Conservation (phyloP, 805 yeast genomes). For the Candida parachauliodes region DNA sequence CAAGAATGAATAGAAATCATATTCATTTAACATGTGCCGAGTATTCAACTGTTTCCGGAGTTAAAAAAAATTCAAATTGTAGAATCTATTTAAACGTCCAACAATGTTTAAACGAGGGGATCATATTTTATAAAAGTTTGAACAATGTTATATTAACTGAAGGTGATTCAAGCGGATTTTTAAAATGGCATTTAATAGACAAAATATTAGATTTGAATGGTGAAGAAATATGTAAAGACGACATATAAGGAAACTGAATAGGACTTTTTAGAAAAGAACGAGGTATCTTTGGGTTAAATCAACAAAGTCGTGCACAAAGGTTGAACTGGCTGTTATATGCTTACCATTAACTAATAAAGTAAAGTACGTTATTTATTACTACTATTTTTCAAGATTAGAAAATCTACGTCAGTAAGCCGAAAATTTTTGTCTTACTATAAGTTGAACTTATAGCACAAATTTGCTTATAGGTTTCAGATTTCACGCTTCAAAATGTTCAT, state of each 20-base stretch:
- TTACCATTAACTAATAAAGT: too few species aligned
- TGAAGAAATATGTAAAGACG: slow-evolving; percentile 1
- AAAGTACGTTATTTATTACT: too few species aligned
- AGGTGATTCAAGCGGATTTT: slow-evolving; percentile 55
- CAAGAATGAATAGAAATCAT: slow-evolving; percentile 74
- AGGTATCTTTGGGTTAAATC: too few species aligned
- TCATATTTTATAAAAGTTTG: slow-evolving; percentile 56
- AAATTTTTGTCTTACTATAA: too few species aligned
- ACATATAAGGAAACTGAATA: too few species aligned
- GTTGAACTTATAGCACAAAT: too few species aligned
- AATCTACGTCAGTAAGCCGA: too few species aligned
- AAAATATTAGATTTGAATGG: slow-evolving; percentile 17
- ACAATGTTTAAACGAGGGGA: slow-evolving; percentile 39
- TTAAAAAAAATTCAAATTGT: slow-evolving; percentile 56
- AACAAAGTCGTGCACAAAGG: neutral
- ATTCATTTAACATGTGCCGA: slow-evolving; percentile 73
- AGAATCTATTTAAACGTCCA: slow-evolving; percentile 60
- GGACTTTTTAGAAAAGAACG: too few species aligned
- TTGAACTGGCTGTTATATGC: too few species aligned
- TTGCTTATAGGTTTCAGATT: too few species aligned
- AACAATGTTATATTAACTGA: slow-evolving; percentile 73
- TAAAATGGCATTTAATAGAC: slow-evolving; percentile 43
- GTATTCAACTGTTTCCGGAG: slow-evolving; percentile 58
- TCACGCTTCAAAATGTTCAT: too few species aligned
- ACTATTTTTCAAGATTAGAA: too few species aligned